Base-by-base conservation (phyloP, 2,329 filamentous ascomycete species). In the Neonectria neomacrospora region DNA sequence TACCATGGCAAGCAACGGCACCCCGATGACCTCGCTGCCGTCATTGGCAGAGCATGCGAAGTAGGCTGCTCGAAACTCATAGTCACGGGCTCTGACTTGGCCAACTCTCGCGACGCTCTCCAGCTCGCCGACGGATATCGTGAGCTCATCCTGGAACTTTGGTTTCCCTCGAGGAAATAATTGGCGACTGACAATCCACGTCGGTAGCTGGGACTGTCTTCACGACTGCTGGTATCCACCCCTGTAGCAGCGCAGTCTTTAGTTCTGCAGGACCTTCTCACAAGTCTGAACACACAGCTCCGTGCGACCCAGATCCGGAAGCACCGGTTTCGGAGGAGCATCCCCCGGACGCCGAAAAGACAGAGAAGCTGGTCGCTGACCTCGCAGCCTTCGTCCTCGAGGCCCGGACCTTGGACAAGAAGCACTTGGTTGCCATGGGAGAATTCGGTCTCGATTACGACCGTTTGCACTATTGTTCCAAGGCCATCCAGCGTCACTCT, bases 391-490 rank as follows among this genome's bases (percentile, higher is more conserved):
- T 97, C 2, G 87, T 94, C 4, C 74, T 85, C 2, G 80, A 87
- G 37, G 86, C 88, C 1, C 88, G 87, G 18, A 67, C 78, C 3
- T 76, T 78, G 6, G 77, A 86, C 0, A 66, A 70, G 39, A 64
- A 71, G 42, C 68, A 70, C 39, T 84, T 92, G 42, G 90, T 93
- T 1, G 95, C 96, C 7, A 94, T 97, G 76, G 96, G 96, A 52
- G 96, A 99, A 79, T 93, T 99, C 66, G 96, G 96, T 2, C 90
- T 99, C 4, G 96, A 99, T 80, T 99, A 98, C 76, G 96, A 99
- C 80, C 89, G 96, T 2, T 82, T 99, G 37, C 91, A 93, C 72
- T 90, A 94, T 73, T 94, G 92, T 74, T 88, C 90, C 41, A 92
- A 90, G 73, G 89, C 90, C 23, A 86, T 90, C 16, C 96, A 99